Conservation (phyloP, 768 basidiomycete species). For the Lentinula raphanica region DNA sequence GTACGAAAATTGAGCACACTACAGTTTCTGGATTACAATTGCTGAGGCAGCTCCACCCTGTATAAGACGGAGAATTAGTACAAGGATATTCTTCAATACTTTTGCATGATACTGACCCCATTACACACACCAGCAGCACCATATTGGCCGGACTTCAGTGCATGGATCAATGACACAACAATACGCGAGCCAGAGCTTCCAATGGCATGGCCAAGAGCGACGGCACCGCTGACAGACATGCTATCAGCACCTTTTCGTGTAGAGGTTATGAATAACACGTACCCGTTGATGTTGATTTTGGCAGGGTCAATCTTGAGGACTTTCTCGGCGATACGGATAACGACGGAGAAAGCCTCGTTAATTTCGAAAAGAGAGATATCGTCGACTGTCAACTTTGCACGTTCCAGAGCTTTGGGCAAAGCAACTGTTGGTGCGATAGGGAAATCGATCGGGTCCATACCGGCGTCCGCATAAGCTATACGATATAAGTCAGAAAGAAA, state of each 20-base stretch:
- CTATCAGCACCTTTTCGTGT: conserved; percentile 10
- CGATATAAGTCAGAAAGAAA: conserved; percentile 8
- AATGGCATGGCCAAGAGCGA: conserved; percentile 93
- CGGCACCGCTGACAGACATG: conserved; percentile 72
- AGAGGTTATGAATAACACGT: conserved; percentile 22
- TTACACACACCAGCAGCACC: conserved; percentile 97
- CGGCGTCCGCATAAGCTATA: conserved; percentile 92
- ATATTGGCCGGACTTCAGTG: conserved; percentile 88
- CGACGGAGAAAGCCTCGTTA: conserved; percentile 97
- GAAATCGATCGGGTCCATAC: conserved; percentile 96
- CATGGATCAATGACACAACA: conserved; percentile 86
- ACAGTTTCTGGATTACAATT: conserved; percentile 83
- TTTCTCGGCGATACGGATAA: conserved; percentile 88
- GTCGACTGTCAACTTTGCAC: conserved; percentile 73
- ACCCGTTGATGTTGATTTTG: conserved; percentile 91
- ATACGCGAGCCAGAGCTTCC: conserved; percentile 95
- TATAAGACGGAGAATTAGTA: conserved; percentile 7
- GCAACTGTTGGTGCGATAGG: conserved; percentile 91
- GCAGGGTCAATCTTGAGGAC: conserved; percentile 75
- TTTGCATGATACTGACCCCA: conserved; percentile 55
- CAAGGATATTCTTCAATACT: neutral
- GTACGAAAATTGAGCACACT: conserved; percentile 22
- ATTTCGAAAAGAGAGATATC: conserved; percentile 93
- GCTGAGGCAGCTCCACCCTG: conserved; percentile 90
- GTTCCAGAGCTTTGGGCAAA: conserved; percentile 81